Base-by-base conservation (phyloP, 2,329 filamentous ascomycete species). In the Cyphellophora attinorum region DNA sequence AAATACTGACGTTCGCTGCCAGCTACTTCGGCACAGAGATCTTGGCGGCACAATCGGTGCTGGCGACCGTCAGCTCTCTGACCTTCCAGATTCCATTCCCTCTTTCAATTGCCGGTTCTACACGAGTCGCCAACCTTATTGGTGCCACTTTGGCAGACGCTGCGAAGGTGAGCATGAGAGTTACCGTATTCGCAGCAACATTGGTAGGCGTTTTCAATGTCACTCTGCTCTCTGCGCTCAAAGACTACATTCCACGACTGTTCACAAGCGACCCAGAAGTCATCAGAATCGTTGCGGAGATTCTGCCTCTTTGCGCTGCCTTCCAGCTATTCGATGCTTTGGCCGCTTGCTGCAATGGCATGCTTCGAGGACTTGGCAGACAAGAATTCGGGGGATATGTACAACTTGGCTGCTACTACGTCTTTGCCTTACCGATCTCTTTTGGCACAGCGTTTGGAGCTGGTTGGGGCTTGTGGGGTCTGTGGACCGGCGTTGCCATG, bases 11-110 rank as follows among this genome's bases (percentile, higher is more conserved):
- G 0, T 68, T 95, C n/a, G 76, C 79, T 6, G 75, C 84, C 0
- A 84, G 80, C 33, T 84, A 82, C 48, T 79, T 95, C 38, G 83
- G 82, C 11, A 76, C 83, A 2, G 79, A 79, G 12, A 76, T 81
- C 41, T 72, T 96, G 1, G 89, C 89, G 0, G 88, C 91, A 0
- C 88, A 98, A 58, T 88, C 82, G 19, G 79, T 95, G 11, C 65
- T 96, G 2, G 74, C 80, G 14, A 91, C 82, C 0, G 67, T 94
- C 29, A 77, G 80, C 0, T 76, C 79, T 6, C 75, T 93, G 15
- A 85, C 83, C 0, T 96, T 86, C 64, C 85, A 94, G 57, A 79
- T 96, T 31, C 86, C 89, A 0, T 96, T 96, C 62, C 84, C 89
- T 0, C 74, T 95, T 40, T 84, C 81, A 19, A 89, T 96, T 38